Evolutionary conservation across 2,329 filamentous ascomycete genomes (phyloP).

Genomic region (Calonectria crousiana): DNA sequence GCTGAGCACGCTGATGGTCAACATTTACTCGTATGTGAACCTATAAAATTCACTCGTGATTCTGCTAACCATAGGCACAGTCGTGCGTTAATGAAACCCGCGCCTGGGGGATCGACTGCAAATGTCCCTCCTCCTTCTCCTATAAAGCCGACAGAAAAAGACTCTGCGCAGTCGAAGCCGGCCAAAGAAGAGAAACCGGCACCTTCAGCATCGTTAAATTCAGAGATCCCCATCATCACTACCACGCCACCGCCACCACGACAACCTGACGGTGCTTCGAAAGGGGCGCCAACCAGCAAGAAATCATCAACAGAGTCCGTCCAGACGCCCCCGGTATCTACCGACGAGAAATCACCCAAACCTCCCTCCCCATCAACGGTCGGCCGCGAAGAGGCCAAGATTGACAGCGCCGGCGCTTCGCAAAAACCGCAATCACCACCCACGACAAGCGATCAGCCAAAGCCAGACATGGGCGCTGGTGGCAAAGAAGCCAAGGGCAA

Average conservation of each 20-base stretch:
- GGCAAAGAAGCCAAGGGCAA: neutral
- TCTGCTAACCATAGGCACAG: slow-evolving; percentile 29
- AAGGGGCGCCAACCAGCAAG: neutral
- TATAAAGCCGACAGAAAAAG: neutral
- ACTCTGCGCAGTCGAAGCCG: neutral
- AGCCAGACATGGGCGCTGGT: neutral
- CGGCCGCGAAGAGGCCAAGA: slow-evolving; percentile 19
- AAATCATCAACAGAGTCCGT: neutral
- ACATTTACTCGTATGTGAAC: slow-evolving; percentile 48
- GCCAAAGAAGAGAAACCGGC: neutral
- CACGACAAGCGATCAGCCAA: neutral
- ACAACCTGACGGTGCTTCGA: neutral
- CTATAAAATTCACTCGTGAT: fast-evolving
- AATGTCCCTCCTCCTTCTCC: slow-evolving; percentile 32
- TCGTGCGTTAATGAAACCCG: slow-evolving; percentile 46
- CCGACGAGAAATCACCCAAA: neutral
- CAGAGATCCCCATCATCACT: neutral
- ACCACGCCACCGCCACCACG: neutral
- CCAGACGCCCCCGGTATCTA: neutral
- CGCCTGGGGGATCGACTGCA: slow-evolving; percentile 31
- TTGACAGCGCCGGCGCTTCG: neutral
- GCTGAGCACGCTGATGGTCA: slow-evolving; percentile 48
- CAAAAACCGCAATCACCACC: neutral
- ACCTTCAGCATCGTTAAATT: neutral
- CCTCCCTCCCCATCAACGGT: slow-evolving; percentile 17